Base-by-base conservation (phyloP, 306 rosid genomes). In the cucumber (Cucumis sativus) region DNA sequence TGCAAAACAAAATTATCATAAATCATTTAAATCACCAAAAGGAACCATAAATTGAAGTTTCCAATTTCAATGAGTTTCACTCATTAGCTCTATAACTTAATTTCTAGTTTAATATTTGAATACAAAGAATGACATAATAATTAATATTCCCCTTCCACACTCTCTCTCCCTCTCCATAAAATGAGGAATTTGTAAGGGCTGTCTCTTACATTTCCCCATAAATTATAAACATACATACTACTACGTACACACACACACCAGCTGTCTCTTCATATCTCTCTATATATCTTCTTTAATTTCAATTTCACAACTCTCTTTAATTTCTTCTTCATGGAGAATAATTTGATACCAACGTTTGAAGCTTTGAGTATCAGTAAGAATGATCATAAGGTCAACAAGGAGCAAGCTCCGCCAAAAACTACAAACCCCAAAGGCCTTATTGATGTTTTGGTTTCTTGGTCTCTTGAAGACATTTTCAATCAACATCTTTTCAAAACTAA, bases 361-460 rank as follows among this genome's bases (percentile, higher is more conserved):
- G 41, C 69, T 63, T 63, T 63, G 45, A 63, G 4, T 63, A 30
- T 63, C 21, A 33, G 16, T 15, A 59, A 21, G 12, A 59, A 60
- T 20, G 62, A n/a, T n/a, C n/a, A 20, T 6, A 20, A 57, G 33
- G 3, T 30, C n/a, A n/a, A n/a, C 33, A 30, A 30, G 62, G 8
- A 20, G 28, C 12, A 25, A 62, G n/a, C n/a, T 6, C 6, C 2
- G 33, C 59, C 20, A 54, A 18, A n/a, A 62, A 14, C 33, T 11
- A 1, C 73, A 39, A 66, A 37, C 5, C 3, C 23, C 52, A 66
- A 3, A 4, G 52, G 61, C 40, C 84, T 91, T 40, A 66, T 75
- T 8, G 72, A 85, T 60, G 80, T 47, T 13, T 61, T 91, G 11
- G 79, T 89, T 75, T 86, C 92, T 30, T 91, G 93, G 97, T 83